These are phyloP conservation scores for Leishmania mexicana DNA, from an alignment of 208 protist species.

Conservation along the genomic window DNA sequence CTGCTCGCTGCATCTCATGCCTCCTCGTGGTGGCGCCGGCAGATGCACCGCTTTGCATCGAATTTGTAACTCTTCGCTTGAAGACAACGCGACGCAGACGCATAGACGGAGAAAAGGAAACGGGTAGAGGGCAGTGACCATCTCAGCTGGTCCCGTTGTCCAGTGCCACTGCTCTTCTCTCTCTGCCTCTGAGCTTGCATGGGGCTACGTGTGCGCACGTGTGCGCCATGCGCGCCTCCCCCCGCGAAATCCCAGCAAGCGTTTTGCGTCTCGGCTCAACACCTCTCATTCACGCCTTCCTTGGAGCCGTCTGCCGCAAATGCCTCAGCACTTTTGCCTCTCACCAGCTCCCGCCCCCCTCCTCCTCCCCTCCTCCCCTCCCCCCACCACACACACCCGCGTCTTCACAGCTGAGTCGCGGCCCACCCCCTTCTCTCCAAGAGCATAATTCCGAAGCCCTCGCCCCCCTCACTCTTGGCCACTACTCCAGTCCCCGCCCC, in stretches of 20 bases:
- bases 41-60: neutral
- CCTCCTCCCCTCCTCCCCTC: neutral
- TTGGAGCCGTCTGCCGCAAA: neutral
- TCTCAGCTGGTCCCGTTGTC: neutral
- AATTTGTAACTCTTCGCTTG: neutral
- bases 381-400: neutral
- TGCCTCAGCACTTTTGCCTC: neutral
- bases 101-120: neutral
- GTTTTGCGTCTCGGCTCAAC: neutral
- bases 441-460: neutral
- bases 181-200: neutral
- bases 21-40: conserved; percentile 12
- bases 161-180: too few species aligned
- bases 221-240: too few species aligned
- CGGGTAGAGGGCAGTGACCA: neutral
- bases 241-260: neutral
- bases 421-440: neutral
- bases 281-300: neutral
- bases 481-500: neutral
- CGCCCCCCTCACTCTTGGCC: neutral
- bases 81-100: neutral
- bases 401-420: neutral
- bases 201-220: neutral
- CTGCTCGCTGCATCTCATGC: neutral
- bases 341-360: neutral